phyloP scores from a whole-genome alignment of 345 rosid genomes.

The Passiflora organensis region DNA sequence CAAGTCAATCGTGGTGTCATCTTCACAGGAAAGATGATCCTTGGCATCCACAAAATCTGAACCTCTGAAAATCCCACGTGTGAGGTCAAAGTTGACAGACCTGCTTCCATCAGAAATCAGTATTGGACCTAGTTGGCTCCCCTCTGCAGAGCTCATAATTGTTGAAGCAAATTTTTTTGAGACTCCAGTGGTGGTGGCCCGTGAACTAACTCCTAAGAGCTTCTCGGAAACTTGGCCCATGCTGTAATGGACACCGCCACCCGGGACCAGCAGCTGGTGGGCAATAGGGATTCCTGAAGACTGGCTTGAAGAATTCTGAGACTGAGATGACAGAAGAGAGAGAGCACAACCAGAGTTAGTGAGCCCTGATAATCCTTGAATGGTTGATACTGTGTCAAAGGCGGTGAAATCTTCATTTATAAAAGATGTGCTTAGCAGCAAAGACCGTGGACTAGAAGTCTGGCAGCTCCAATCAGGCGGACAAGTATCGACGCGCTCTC shows the following conservation, averaged over 20 bases:
- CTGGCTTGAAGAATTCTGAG: conserved; percentile 29
- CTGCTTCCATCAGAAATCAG: conserved; percentile 26
- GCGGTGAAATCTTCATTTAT: conserved; percentile 32
- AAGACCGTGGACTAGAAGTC: conserved; percentile 25
- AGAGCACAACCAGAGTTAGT: conserved; percentile 45
- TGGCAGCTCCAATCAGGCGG: conserved; percentile 25
- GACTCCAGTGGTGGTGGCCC: conserved; percentile 20
- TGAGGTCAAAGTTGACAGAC: conserved; percentile 25
- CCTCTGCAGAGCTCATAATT: conserved; percentile 30
- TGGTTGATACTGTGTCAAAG: conserved; percentile 27
- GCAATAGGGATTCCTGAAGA: conserved; percentile 26
- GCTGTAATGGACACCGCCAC: conserved; percentile 9
- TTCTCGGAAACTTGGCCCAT: conserved; percentile 18
- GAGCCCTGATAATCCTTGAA: conserved; percentile 33
- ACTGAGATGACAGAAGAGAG: conserved; percentile 69
- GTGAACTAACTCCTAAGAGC: conserved; percentile 23
- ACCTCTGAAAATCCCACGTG: conserved; percentile 28
- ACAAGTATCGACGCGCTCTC: conserved; percentile 17
- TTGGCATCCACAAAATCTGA: conserved; percentile 25
- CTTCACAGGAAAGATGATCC: conserved; percentile 27
- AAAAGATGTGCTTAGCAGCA: conserved; percentile 32
- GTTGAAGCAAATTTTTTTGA: conserved; percentile 30
- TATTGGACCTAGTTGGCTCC: conserved; percentile 21
- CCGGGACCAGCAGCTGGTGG: conserved; percentile 18
- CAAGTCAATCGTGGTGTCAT: conserved; percentile 56